Evolutionary conservation across 1,284 basidiomycete genomes (phyloP).

Genomic region (Exobasidium cylindrosporum): DNA sequence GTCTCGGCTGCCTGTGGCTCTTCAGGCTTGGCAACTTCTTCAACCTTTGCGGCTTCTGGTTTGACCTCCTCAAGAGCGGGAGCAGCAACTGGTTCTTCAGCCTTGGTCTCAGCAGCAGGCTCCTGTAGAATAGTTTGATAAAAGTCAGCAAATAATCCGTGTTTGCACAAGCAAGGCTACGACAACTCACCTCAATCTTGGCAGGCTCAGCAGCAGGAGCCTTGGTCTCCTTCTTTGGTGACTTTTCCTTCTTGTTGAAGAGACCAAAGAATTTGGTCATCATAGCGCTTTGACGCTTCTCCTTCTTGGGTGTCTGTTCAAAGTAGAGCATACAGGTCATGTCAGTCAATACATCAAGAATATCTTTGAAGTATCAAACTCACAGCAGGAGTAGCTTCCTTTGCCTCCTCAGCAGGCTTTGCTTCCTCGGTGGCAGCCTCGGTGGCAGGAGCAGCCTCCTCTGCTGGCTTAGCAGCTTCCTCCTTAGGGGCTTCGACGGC

Average conservation of each 20-base stretch:
- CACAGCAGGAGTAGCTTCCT: slow-evolving; percentile 6
- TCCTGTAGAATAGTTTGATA: no score
- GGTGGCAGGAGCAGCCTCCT: neutral
- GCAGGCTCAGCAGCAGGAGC: slow-evolving; percentile 22
- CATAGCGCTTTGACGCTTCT: slow-evolving; percentile 42
- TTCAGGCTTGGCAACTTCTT: slow-evolving; percentile 23
- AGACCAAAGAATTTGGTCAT: slow-evolving; percentile 34
- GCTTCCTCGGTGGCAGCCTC: slow-evolving; percentile 17
- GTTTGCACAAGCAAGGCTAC: no score
- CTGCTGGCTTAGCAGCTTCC: slow-evolving; percentile 7
- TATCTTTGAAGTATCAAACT: neutral
- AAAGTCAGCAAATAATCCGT: no score
- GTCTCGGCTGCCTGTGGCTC: slow-evolving; percentile 20
- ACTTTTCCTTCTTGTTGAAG: slow-evolving; percentile 36
- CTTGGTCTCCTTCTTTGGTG: slow-evolving; percentile 30
- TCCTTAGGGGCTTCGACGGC: slow-evolving; percentile 4
- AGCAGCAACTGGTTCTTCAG: slow-evolving; percentile 21
- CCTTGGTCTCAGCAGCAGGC: no score
- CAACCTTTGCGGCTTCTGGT: slow-evolving; percentile 20
- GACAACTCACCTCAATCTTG: neutral
- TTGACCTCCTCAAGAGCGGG: slow-evolving; percentile 20
- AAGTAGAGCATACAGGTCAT: neutral
- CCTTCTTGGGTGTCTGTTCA: slow-evolving; percentile 38
- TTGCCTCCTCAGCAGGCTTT: slow-evolving; percentile 21
- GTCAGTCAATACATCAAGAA: neutral